Percentiles rank a stretch among this genome's conserved stretches.
These are phyloP conservation scores for Aspergillus sp. DNA, from an alignment of 2,329 filamentous ascomycete species.

Conservation along the genomic window DNA sequence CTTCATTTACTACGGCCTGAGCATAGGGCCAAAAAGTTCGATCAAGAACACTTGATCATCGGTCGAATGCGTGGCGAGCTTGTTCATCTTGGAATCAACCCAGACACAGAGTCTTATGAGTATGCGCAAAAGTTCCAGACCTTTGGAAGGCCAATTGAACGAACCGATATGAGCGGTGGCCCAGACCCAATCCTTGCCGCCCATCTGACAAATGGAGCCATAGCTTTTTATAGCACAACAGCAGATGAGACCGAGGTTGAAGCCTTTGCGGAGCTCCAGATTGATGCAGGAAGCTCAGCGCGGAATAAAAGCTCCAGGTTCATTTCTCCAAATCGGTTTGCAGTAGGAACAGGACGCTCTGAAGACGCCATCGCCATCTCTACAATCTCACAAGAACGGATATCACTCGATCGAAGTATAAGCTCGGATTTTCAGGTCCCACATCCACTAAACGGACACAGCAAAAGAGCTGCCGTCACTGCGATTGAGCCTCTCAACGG, in stretches of 20 bases:
- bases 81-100: constrained; percentile 42
- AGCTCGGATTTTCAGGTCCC: constrained; percentile 43
- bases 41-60: constrained; percentile 55
- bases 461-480: constrained; percentile 36
- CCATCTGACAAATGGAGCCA: constrained; percentile 53
- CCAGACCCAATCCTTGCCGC: constrained; percentile 54
- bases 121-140: constrained; percentile 51
- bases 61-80: constrained; percentile 62
- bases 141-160: constrained; percentile 49
- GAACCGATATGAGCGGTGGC: constrained; percentile 52
- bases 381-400: constrained; percentile 51
- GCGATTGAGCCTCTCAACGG: constrained; percentile 42
- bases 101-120: constrained; percentile 33
- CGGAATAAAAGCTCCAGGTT: constrained; percentile 59
- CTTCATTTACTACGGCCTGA: constrained; percentile 57
- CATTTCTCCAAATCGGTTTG: constrained; percentile 55
- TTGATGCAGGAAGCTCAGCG: constrained; percentile 24
- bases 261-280: constrained; percentile 40
- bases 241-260: constrained; percentile 37
- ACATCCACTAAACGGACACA: constrained; percentile 27
- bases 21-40: constrained; percentile 38
- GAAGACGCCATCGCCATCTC: constrained; percentile 55
- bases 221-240: constrained; percentile 53
- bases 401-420: constrained; percentile 42
- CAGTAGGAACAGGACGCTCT: constrained; percentile 54